A percentile compares a stretch with the other conserved stretches of the same genome.
These are phyloP conservation scores for Plantago lanceolata DNA, from an alignment of 305 asterid genomes.

Conservation along the genomic window DNA sequence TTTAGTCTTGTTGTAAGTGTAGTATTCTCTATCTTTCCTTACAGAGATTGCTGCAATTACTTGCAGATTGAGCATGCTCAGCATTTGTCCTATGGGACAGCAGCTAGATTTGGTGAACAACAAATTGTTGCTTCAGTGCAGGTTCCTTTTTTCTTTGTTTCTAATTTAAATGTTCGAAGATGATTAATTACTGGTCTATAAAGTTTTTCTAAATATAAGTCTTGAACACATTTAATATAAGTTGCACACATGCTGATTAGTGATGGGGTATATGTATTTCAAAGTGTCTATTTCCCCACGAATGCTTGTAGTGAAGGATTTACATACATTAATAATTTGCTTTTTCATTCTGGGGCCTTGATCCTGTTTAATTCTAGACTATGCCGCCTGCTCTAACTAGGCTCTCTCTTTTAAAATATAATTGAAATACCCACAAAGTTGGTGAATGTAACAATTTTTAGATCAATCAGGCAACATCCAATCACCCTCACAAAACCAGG, in stretches of 20 bases:
- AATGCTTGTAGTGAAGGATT: constrained; percentile 8
- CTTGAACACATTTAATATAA: neutral
- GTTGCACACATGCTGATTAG: constrained; percentile 8
- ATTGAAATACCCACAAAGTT: no score
- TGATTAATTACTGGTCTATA: neutral
- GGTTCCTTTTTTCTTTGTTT: constrained; percentile 40
- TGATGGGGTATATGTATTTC: neutral
- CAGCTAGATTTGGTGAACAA: constrained; percentile 69
- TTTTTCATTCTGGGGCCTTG: neutral
- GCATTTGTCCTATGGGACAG: constrained; percentile 76
- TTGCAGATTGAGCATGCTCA: constrained; percentile 96
- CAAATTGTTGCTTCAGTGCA: constrained; percentile 83
- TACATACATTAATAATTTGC: neutral
- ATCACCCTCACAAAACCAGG: no score
- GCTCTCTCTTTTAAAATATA: neutral
- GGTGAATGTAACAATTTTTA: no score
- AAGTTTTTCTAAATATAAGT: neutral
- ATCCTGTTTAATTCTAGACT: neutral
- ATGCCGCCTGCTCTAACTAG: neutral
- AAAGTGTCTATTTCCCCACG: neutral
- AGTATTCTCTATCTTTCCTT: constrained; percentile 20
- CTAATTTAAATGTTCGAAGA: constrained; percentile 2
- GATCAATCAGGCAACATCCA: no score
- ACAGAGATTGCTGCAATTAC: neutral
- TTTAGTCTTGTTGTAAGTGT: constrained; percentile 10